Conservation (phyloP, 257 asterid genomes). For the Scutellaria barbata region DNA sequence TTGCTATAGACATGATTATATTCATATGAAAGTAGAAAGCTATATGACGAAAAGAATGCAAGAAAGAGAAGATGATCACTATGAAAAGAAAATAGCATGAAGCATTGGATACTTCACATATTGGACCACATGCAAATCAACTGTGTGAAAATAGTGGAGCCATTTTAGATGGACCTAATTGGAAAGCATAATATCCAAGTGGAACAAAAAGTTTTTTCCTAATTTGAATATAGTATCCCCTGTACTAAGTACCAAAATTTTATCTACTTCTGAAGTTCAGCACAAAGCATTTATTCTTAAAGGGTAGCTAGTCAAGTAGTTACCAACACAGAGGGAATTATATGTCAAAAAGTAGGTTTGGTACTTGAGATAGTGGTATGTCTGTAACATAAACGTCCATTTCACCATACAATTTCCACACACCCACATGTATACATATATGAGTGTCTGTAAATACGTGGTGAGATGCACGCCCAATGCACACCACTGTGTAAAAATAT, state of each 20-base stretch:
- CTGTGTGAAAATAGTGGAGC: conserved; percentile 8
- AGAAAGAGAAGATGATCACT: neutral
- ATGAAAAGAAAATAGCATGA: conserved; percentile 22
- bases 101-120: conserved; percentile 19
- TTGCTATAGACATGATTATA: neutral
- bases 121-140: conserved; percentile 1
- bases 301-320: neutral
- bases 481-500: neutral
- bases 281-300: neutral
- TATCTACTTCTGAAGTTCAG: conserved; percentile 11
- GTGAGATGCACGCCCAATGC: neutral
- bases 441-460: neutral
- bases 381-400: neutral
- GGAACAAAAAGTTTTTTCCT: neutral
- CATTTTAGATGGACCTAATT: conserved; percentile 23
- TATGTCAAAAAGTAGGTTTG: neutral
- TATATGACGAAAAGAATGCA: too few species aligned
- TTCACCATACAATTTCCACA: neutral
- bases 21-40: neutral
- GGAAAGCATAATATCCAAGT: conserved; percentile 14
- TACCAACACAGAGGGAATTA: neutral
- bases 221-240: neutral
- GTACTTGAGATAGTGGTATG: neutral
- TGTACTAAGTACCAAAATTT: neutral
- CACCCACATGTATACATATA: neutral